These are phyloP conservation scores for Chenopodium berlandieri DNA, from an alignment of 148 eudicot species.

Conservation along the genomic window DNA sequence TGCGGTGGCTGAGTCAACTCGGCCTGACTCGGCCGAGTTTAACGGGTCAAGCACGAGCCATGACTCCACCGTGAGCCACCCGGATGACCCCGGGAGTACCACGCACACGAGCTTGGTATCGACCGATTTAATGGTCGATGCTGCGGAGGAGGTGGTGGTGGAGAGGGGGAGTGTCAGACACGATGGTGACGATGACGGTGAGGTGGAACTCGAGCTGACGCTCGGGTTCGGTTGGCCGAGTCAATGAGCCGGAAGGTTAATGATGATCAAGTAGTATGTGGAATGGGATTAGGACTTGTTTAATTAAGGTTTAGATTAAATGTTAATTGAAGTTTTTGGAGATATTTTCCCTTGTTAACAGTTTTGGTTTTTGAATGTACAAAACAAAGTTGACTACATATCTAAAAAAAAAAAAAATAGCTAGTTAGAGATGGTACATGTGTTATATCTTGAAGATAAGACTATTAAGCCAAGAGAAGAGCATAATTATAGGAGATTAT, in stretches of 20 bases:
- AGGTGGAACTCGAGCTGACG: constrained; percentile 55
- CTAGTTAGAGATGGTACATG: not conserved
- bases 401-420: too few species aligned
- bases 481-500: too few species aligned
- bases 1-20: constrained; percentile 9
- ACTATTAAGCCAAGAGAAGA: too few species aligned
- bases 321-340: not conserved
- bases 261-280: not conserved
- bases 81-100: constrained; percentile 29
- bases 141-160: constrained; percentile 1
- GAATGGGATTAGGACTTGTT: constrained; percentile 35
- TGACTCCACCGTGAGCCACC: constrained; percentile 67
- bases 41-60: constrained; percentile 53
- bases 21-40: constrained; percentile 22
- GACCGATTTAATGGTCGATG: constrained; percentile 28
- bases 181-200: constrained; percentile 30
- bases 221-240: constrained; percentile 45
- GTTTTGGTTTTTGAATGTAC: constrained; percentile 26
- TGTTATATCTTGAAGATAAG: not conserved
- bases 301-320: not conserved
- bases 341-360: not conserved
- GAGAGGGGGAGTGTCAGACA: not conserved
- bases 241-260: constrained; percentile 6
- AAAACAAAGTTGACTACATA: constrained; percentile 11
- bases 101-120: constrained; percentile 38